These are phyloP conservation scores for Cryoendolithus antarcticus DNA, from an alignment of 2,329 filamentous ascomycete genomes.

Conservation along the genomic window DNA sequence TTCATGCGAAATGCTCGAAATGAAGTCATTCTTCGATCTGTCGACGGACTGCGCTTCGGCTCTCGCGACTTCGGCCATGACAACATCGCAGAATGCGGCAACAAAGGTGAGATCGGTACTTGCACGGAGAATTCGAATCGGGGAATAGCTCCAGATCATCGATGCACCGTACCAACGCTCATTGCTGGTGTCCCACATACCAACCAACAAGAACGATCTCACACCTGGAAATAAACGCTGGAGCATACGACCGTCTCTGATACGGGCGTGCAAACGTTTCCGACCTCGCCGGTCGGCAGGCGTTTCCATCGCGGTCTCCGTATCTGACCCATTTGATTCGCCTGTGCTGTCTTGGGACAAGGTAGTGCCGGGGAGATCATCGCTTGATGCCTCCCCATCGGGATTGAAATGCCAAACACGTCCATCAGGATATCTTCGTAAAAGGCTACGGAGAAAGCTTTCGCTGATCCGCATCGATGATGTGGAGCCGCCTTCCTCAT, in stretches of 20 bases:
- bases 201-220: conserved; percentile 37
- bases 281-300: not conserved
- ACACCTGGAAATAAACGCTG: conserved; percentile 32
- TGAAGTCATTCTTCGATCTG: conserved; percentile 39
- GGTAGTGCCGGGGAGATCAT: not conserved
- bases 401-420: conserved; percentile 16
- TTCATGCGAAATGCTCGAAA: conserved; percentile 42
- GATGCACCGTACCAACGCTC: conserved; percentile 20
- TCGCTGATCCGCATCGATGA: conserved; percentile 8
- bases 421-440: conserved; percentile 13
- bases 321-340: not conserved
- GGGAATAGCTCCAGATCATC: conserved; percentile 35
- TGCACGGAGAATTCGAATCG: conserved; percentile 29
- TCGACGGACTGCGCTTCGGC: conserved; percentile 30
- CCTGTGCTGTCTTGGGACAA: not conserved
- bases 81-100: conserved; percentile 30
- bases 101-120: conserved; percentile 27
- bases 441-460: conserved; percentile 11
- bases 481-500: not conserved
- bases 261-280: not conserved
- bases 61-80: conserved; percentile 29
- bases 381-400: conserved; percentile 5
- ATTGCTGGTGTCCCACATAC: conserved; percentile 39
- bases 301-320: not conserved
- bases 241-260: conserved; percentile 13